A percentile compares a stretch with the other conserved stretches of the same genome.
Conservation (phyloP, 2,329 filamentous ascomycete genomes). For the Trichoderma endophyticum region DNA sequence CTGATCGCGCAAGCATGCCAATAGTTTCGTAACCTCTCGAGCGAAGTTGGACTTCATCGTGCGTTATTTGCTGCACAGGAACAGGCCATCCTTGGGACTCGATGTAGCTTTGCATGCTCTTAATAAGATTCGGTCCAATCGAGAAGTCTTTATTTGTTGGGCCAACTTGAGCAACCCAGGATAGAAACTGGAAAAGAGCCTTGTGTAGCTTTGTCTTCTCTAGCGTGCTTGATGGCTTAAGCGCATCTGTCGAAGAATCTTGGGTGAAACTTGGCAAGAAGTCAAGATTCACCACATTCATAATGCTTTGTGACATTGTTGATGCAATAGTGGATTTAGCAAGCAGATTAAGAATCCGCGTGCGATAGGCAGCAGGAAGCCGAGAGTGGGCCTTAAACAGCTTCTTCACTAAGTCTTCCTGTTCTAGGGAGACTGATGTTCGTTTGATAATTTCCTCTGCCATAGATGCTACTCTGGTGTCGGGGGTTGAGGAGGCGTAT, state of each 20-base stretch:
- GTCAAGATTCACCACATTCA: conserved; percentile 66
- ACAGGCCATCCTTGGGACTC: conserved; percentile 79
- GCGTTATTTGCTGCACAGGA: conserved; percentile 55
- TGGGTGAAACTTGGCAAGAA: conserved; percentile 41
- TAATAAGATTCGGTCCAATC: conserved; percentile 67
- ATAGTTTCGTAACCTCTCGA: conserved; percentile 88
- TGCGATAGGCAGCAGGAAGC: conserved; percentile 70
- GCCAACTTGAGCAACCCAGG: conserved; percentile 79
- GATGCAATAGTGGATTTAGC: conserved; percentile 75
- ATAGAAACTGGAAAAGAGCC: conserved; percentile 80
- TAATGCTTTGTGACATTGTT: conserved; percentile 63
- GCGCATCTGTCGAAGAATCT: conserved; percentile 19
- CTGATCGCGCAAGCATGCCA: conserved; percentile 70
- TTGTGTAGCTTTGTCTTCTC: conserved; percentile 77
- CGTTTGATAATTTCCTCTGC: conserved; percentile 88
- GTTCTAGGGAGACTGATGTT: conserved; percentile 70
- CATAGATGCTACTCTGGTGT: conserved; percentile 76
- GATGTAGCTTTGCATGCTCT: conserved; percentile 69
- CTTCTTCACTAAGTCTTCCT: conserved; percentile 56
- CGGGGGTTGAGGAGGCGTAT: conserved; percentile 77
- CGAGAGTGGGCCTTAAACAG: conserved; percentile 73
- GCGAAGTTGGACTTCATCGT: conserved; percentile 64
- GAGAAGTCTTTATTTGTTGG: conserved; percentile 55
- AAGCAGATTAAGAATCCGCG: conserved; percentile 71
- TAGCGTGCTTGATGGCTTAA: conserved; percentile 52